Conservation (phyloP, 2,329 filamentous ascomycete species). For the Colletotrichum camelliae region DNA sequence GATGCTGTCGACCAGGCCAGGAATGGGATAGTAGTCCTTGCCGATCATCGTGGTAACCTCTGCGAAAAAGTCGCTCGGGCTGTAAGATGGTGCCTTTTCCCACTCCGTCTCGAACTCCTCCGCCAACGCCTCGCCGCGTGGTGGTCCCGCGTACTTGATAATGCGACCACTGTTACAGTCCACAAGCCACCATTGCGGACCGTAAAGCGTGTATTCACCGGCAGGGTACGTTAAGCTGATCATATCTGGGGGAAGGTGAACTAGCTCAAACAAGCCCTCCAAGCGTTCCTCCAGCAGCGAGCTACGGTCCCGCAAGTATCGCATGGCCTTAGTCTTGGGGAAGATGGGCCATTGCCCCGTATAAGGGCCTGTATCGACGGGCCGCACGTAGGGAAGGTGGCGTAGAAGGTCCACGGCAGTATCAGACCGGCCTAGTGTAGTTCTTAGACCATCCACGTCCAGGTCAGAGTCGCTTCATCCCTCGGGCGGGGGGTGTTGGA, state of each 20-base stretch:
- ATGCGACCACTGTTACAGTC: neutral
- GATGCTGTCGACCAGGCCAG: neutral
- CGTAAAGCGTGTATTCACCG: neutral
- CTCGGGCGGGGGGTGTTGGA: neutral
- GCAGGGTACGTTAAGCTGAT: neutral
- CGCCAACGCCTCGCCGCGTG: neutral
- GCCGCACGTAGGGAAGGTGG: neutral
- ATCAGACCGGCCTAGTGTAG: neutral
- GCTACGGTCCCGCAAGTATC: neutral
- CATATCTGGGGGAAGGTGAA: neutral
- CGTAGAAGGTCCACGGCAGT: neutral
- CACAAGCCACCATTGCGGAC: constrained; percentile 2
- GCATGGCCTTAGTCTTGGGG: neutral
- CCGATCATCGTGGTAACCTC: neutral
- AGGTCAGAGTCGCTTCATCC: neutral
- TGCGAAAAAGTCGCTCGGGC: neutral
- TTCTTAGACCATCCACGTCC: neutral
- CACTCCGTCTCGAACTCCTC: neutral
- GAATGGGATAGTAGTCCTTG: neutral
- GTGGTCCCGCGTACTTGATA: neutral
- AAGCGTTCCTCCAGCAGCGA: neutral
- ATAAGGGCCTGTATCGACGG: neutral
- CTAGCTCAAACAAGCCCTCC: constrained; percentile 2
- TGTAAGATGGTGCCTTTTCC: neutral
- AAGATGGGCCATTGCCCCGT: neutral